These are phyloP conservation scores for Hypoxylon lenormandii DNA, from an alignment of 495 filamentous ascomycete genomes.

Conservation along the genomic window DNA sequence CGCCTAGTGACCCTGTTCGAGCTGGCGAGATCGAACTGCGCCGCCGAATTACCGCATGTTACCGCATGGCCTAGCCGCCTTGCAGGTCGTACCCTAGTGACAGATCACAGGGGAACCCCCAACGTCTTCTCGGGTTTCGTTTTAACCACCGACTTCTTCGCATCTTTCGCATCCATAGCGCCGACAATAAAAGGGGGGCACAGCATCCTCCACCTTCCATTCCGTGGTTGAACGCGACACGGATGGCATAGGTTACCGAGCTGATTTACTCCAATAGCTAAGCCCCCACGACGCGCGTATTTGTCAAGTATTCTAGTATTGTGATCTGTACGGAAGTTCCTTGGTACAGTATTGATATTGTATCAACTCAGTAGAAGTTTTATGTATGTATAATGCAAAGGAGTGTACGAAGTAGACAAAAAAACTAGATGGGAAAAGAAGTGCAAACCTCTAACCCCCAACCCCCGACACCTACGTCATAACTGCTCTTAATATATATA, in stretches of 20 bases:
- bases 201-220: slow-evolving; percentile 20
- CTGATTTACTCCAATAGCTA: not conserved
- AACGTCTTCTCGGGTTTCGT: slow-evolving; percentile 18
- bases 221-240: slow-evolving; percentile 22
- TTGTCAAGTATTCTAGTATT: not conserved
- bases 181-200: slow-evolving; percentile 24
- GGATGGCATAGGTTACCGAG: slow-evolving; percentile 4
- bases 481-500: not conserved
- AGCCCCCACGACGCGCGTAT: slow-evolving; percentile 45
- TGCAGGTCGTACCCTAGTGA: slow-evolving; percentile 25
- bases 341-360: not conserved
- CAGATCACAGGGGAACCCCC: slow-evolving; percentile 37
- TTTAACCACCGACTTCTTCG: slow-evolving; percentile 32
- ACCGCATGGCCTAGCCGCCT: slow-evolving; percentile 11
- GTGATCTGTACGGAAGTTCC: not conserved
- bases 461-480: too few relatives aligned
- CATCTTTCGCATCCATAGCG: slow-evolving; percentile 23
- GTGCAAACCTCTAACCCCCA: too few relatives aligned
- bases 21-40: slow-evolving; percentile 25
- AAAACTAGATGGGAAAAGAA: too few relatives aligned
- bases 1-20: slow-evolving; percentile 20
- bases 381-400: too few relatives aligned
- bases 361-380: not conserved
- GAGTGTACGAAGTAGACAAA: too few relatives aligned
- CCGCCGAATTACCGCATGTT: slow-evolving; percentile 26